Evolutionary conservation across 495 filamentous ascomycete genomes (phyloP), one percentile per base, ranked within the genome.

Genomic region (Parathielavia hyrcaniae): DNA sequence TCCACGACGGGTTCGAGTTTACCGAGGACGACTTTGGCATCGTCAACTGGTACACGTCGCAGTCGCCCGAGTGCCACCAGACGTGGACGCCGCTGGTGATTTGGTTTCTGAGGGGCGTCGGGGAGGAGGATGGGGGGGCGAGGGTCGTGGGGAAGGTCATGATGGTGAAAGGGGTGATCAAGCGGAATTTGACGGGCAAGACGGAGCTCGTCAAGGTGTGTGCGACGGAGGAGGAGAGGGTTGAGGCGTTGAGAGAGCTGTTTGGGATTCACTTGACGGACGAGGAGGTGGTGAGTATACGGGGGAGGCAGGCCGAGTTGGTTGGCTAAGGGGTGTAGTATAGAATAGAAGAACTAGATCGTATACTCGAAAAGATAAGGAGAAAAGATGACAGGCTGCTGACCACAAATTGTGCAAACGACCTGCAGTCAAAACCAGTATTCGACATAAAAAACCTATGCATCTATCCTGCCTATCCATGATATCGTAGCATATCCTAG

Each of bases 91-190:
- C 85, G 10, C 63, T 86, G 36, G 75, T 77, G 34, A 75, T 82
- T n/a, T 79, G 75, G 69, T 85, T 86, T 62, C 50, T 87, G 30
- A 64, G 80, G 32, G 73, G 69, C 2, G 63, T 8, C 0, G 39
- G 68, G 36, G 57, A 61, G 36, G 57, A 61, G 12, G 64, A 53
- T 26, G 62, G 47, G 11, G 57, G 62, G 13, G 75, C 71, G 9
- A 61, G 70, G 53, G 69, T 88, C 51, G 70, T 78, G 2, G 86
- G 86, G 1, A 82, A 79, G 61, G 60, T 86, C 43, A 85, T 82
- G 71, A 64, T 89, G 63, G 69, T 78, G 8, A 74, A 78, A 38
- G 73, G 72, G 20, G 68, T 74, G 39, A 67, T 86, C 5, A 88
- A 86, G 70, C 71, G 74, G 69, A 83, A 82, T 62, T 65, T 84